A percentile compares a stretch with the other conserved stretches of the same genome.
Conservation (phyloP, 768 basidiomycete species). For the Kwoniella mangroviensis region DNA sequence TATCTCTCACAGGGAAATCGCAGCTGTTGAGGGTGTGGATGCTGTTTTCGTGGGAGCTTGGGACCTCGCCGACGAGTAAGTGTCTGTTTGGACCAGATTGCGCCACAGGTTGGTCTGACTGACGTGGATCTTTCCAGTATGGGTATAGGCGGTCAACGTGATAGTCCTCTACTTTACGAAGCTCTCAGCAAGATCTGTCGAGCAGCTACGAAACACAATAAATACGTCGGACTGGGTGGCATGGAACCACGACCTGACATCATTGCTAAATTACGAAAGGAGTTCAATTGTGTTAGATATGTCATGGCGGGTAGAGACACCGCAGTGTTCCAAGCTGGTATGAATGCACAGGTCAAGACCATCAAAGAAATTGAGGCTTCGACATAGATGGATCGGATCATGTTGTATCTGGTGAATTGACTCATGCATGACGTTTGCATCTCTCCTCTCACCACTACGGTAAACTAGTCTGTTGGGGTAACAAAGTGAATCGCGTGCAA, state of each 20-base stretch:
- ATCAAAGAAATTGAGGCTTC: not conserved
- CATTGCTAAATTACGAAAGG: conserved; percentile 12
- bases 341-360: not conserved
- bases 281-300: not conserved
- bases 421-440: not conserved
- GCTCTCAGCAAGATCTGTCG: conserved; percentile 24
- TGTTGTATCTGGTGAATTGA: not conserved
- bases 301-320: not conserved
- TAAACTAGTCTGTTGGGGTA: too few species aligned
- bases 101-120: not conserved
- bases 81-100: not conserved
- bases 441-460: too few species aligned
- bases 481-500: too few species aligned
- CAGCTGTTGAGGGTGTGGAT: conserved; percentile 20
- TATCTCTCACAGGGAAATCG: conserved; percentile 10
- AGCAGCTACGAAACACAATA: conserved; percentile 6
- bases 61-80: conserved; percentile 29
- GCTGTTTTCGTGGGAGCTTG: conserved; percentile 18
- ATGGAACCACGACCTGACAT: conserved; percentile 24
- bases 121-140: conserved; percentile 14
- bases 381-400: not conserved
- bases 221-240: conserved; percentile 28
- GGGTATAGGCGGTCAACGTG: conserved; percentile 24
- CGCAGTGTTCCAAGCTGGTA: not conserved
- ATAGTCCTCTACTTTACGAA: conserved; percentile 17